Evolutionary conservation across 768 basidiomycete species (phyloP).

Genomic region (Brasilioporus rufonigricans): DNA sequence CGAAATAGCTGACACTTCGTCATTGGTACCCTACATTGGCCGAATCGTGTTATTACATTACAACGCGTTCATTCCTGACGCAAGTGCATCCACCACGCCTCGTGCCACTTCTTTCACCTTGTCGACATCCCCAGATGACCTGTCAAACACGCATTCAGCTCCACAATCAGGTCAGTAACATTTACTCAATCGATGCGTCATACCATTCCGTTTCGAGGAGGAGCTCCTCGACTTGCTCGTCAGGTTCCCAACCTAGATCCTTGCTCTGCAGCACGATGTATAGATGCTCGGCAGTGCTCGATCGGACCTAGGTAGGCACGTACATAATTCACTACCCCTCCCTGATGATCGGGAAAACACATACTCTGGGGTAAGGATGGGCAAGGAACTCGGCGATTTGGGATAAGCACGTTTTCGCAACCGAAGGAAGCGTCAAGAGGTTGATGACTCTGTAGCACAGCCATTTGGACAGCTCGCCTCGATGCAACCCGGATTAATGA

Average conservation of each 20-base stretch:
- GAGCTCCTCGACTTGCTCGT: slow-evolving; percentile 58
- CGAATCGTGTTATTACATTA: slow-evolving; percentile 8
- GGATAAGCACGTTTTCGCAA: slow-evolving; percentile 42
- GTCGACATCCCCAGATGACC: slow-evolving; percentile 46
- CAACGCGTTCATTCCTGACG: slow-evolving; percentile 26
- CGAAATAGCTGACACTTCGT: neutral
- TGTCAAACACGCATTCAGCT: slow-evolving; percentile 34
- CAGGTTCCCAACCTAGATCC: slow-evolving; percentile 63
- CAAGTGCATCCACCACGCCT: slow-evolving; percentile 40
- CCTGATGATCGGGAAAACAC: slow-evolving; percentile 21
- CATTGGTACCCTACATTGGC: neutral
- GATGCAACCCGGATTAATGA: slow-evolving; percentile 13
- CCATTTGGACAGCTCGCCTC: slow-evolving; percentile 13
- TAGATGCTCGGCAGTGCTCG: slow-evolving; percentile 78
- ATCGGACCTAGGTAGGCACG: slow-evolving; percentile 56
- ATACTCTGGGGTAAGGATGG: slow-evolving; percentile 80
- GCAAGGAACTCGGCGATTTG: slow-evolving; percentile 60
- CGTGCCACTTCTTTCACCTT: slow-evolving; percentile 40
- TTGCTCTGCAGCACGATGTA: slow-evolving; percentile 74
- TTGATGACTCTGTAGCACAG: slow-evolving; percentile 54
- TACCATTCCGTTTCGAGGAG: slow-evolving; percentile 84
- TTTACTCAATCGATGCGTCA: slow-evolving; percentile 24
- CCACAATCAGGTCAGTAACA: slow-evolving; percentile 10
- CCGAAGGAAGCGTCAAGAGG: slow-evolving; percentile 50
- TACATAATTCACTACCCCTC: slow-evolving; percentile 3